Base-by-base conservation (phyloP, 2,329 filamentous ascomycete genomes). In the Amylocarpus encephaloides region DNA sequence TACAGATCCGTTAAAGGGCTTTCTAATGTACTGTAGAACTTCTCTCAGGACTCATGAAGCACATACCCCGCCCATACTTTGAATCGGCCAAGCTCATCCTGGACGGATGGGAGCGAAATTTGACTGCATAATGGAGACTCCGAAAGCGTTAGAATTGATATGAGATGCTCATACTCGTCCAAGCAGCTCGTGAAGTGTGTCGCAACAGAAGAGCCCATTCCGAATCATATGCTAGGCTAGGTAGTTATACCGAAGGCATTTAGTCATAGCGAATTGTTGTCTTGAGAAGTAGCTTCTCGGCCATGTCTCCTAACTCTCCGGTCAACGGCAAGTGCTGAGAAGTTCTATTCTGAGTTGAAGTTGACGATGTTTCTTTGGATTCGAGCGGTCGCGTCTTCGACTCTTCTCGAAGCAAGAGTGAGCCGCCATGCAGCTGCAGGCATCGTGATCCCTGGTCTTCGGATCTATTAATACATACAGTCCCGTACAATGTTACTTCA, bases 1-100 rank as follows among this genome's bases (percentile, higher is more conserved):
- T 47, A 40, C 15, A 40, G 11, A 29, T 30, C 3, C 6, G 22
- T 38, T 30, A 38, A 19, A 39, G 11, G n/a, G 5, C 15, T 15
- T 7, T 26, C 7, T 19, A 30, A 6, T n/a, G 13, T 7, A 22
- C 10, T 5, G 2, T n/a, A 44, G n/a, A 47, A 47, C 13, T 11
- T 19, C 29, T 46, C 43, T 16, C 10, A 11, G 18, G 34, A 36
- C 22, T n/a, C 9, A 10, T n/a, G 15, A 41, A 3, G 11, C 12
- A 26, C 44, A 9, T 40, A 47, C 44, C 36, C 43, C 33, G 46
- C 50, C 50, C 50, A 52, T 4, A 45, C 45, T 43, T 48, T 51
- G 33, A 51, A 48, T 29, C 46, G 36, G 5, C 33, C 38, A 32
- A 26, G n/a, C 18, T 45, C 44, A 51, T 51, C 49, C 46, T 51